Evolutionary conservation across 148 eudicot species (phyloP).

Genomic region (Diospyros kaki): DNA sequence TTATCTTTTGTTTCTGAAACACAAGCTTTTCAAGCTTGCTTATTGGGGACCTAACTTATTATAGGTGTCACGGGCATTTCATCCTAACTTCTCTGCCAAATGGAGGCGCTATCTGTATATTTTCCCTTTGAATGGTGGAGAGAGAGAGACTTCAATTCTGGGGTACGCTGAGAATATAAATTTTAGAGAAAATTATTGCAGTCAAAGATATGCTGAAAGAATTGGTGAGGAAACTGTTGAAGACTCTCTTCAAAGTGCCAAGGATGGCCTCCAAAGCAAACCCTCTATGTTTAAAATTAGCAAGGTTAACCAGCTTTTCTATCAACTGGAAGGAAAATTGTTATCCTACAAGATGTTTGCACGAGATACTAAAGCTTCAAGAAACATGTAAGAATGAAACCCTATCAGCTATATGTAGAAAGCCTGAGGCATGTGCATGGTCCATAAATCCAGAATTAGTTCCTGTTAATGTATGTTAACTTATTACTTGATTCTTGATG

Average conservation of each 20-base stretch:
- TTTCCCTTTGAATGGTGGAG: constrained; percentile 62
- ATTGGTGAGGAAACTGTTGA: constrained; percentile 16
- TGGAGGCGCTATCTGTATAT: constrained; percentile 94
- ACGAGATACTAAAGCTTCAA: constrained; percentile 88
- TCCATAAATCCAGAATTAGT: background rate
- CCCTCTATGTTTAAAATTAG: constrained; percentile 48
- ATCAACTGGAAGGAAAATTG: constrained; percentile 72
- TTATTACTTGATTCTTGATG: background rate
- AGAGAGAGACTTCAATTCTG: constrained; percentile 19
- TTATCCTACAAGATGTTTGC: constrained; percentile 95
- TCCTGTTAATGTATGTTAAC: background rate
- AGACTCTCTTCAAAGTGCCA: constrained; percentile 13
- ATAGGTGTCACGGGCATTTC: constrained; percentile 88
- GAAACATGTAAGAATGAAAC: constrained; percentile 59
- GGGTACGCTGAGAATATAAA: constrained; percentile 20
- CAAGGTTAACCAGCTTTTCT: constrained; percentile 65
- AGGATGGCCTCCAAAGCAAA: constrained; percentile 34
- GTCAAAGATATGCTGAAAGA: constrained; percentile 19
- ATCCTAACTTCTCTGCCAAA: constrained; percentile 93
- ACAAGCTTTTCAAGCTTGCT: background rate
- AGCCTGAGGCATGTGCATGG: background rate
- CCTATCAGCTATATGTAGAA: background rate
- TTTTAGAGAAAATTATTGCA: constrained; percentile 14
- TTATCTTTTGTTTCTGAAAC: background rate
- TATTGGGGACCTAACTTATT: constrained; percentile 13